Percentiles rank a stretch among this genome's conserved stretches.
phyloP scores from a whole-genome alignment of 2,329 filamentous ascomycete species.

The Meredithiella fracta region DNA sequence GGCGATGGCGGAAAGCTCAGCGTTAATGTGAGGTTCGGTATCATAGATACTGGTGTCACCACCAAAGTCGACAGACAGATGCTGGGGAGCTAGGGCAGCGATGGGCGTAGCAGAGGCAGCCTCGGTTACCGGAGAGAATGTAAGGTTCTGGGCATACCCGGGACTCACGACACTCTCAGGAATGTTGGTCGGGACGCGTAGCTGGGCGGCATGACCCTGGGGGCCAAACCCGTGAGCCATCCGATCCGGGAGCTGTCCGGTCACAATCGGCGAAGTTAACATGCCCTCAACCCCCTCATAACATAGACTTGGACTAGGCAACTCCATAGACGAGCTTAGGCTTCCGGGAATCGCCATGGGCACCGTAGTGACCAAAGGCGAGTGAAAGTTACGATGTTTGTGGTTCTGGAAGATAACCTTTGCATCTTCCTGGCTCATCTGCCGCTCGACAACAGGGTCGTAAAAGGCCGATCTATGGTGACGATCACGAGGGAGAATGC shows the following conservation, averaged over 20 bases:
- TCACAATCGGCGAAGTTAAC: slow-evolving; percentile 7
- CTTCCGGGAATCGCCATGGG: slow-evolving; percentile 3
- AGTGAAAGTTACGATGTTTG: slow-evolving; percentile 11
- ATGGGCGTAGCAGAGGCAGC: background rate
- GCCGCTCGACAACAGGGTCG: slow-evolving; percentile 83
- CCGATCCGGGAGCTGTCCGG: background rate
- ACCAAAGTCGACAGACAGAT: slow-evolving; percentile 10
- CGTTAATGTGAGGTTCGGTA: slow-evolving; percentile 62
- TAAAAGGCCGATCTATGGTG: slow-evolving; percentile 71
- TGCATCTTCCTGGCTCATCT: slow-evolving; percentile 84
- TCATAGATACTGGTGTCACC: slow-evolving; percentile 37
- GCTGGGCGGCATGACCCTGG: slow-evolving; percentile 2
- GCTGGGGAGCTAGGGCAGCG: background rate
- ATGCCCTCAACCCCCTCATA: slow-evolving; percentile 6
- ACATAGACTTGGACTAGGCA: slow-evolving; percentile 7
- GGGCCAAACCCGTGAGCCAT: slow-evolving; percentile 3
- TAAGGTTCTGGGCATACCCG: background rate
- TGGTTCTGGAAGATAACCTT: slow-evolving; percentile 76
- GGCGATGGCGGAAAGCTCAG: slow-evolving; percentile 74
- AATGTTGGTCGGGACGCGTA: background rate
- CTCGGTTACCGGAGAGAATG: slow-evolving; percentile 1
- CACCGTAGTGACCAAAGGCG: slow-evolving; percentile 2
- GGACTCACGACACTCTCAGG: background rate
- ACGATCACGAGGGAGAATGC: slow-evolving; percentile 44
- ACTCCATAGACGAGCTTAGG: slow-evolving; percentile 3